Conservation (phyloP, 192 early-diverging fungal species). For the Backusella sp. region DNA sequence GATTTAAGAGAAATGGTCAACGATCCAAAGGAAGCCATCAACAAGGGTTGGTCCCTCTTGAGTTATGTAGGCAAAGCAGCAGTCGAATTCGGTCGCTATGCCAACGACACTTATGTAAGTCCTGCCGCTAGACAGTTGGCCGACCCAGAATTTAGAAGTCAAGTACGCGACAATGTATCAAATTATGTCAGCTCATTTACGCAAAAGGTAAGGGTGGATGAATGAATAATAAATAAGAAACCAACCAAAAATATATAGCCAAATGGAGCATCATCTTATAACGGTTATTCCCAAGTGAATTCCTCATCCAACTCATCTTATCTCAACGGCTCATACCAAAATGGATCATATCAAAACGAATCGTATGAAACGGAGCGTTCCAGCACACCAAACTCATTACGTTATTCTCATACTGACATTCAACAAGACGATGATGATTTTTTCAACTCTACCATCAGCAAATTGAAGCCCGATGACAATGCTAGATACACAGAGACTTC, state of each 20-base stretch:
- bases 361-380: neutral
- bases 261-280: neutral
- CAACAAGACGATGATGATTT: slow-evolving; percentile 1
- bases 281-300: neutral
- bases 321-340: neutral
- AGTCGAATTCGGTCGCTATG: slow-evolving; percentile 41
- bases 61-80: slow-evolving; percentile 42
- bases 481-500: neutral
- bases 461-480: neutral
- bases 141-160: slow-evolving; percentile 63
- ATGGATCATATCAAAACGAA: slow-evolving; percentile 6
- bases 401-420: neutral
- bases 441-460: neutral
- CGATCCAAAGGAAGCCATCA: slow-evolving; percentile 60
- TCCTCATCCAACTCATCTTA: slow-evolving; percentile 2
- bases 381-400: neutral
- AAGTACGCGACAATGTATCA: slow-evolving; percentile 54
- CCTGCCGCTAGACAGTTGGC: slow-evolving; percentile 63
- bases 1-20: slow-evolving; percentile 62
- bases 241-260: neutral
- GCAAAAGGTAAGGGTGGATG: slow-evolving; percentile 19
- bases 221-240: neutral
- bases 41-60: slow-evolving; percentile 68
- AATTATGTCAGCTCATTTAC: slow-evolving; percentile 62
- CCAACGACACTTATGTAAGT: slow-evolving; percentile 66